Evolutionary conservation across 176 grass and related monocot species (phyloP), one percentile per base, ranked within the genome.

Genomic region (Bolboschoenus planiculmis): DNA sequence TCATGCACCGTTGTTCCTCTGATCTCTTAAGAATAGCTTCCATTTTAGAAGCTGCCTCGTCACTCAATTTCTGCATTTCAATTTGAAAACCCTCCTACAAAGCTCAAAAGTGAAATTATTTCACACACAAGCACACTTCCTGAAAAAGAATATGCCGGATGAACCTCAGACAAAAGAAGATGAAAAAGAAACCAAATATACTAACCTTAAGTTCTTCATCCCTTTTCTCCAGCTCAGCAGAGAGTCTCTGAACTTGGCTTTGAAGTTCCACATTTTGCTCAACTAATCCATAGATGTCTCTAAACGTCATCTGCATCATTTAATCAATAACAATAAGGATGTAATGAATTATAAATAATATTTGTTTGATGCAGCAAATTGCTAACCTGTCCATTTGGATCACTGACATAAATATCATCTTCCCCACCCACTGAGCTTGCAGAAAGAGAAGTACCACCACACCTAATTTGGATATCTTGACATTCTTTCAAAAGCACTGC

Each of bases 401-500:
- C 23, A 63, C 10, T 79, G 30, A 47, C 70, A 78, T 68, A 78
- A 85, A 62, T 39, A 37, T 44, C 78, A 84, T 83, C 56, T 56
- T 89, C 18, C 72, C 14, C 67, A 85, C 36, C 75, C 54, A 44
- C 53, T 84, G 82, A 56, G 55, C 53, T 88, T 24, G 51, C 33
- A 61, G 88, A 87, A 87, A 84, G 35, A 78, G 83, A 72, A 86
- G 35, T 76, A 66, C 76, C 70, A 26, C 96, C 93, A 85, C 93
- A 99, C 60, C 93, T 92, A 77, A 95, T 78, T 84, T 99, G 96
- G 84, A 99, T 86, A 84, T 99, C 91, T 90, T 93, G 92, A 65
- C 93, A 99, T 80, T 99, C 96, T 83, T 99, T 99, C 78, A 99
- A 79, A 58, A 99, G 89, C 47, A 99, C 81, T 88, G 93, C 64